A percentile compares a stretch with the other conserved stretches of the same genome.
These are phyloP conservation scores for Aspergillus sp. DNA, from an alignment of 2,329 filamentous ascomycete species.

Conservation along the genomic window DNA sequence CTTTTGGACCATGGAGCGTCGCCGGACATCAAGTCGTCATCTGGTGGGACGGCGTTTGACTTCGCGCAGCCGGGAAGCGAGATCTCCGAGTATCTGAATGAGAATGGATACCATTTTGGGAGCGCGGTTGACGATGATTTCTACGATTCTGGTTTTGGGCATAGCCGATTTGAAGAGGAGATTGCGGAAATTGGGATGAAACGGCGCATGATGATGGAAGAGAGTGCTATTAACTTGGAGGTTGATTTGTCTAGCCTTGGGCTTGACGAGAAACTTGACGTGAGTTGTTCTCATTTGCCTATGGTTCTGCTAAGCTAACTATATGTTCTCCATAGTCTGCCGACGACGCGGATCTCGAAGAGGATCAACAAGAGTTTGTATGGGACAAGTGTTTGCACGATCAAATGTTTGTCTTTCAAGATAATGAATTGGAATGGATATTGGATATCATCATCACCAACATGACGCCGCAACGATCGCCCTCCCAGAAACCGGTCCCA, in stretches of 20 bases:
- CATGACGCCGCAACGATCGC: constrained; percentile 93
- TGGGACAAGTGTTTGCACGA: constrained; percentile 93
- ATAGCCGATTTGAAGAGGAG: constrained; percentile 93
- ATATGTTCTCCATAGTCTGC: constrained; percentile 35
- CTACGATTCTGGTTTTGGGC: constrained; percentile 83
- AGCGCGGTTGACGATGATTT: constrained; percentile 63
- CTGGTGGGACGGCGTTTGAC: constrained; percentile 88
- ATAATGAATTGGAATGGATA: constrained; percentile 83
- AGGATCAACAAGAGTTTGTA: constrained; percentile 89
- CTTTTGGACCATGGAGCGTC: constrained; percentile 89
- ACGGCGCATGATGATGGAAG: constrained; percentile 92
- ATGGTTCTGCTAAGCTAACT: constrained; percentile 2
- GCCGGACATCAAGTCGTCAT: constrained; percentile 91
- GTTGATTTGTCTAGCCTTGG: constrained; percentile 94
- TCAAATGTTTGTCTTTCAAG: constrained; percentile 99
- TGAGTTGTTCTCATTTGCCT: constrained; percentile 35
- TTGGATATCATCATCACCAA: constrained; percentile 94
- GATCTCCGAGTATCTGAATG: constrained; percentile 89
- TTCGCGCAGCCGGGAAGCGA: constrained; percentile 94
- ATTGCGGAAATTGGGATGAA: constrained; percentile 95
- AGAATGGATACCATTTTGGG: constrained; percentile 72
- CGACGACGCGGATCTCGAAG: constrained; percentile 81
- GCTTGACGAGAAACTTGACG: constrained; percentile 91
- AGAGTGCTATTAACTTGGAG: constrained; percentile 92
- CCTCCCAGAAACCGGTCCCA: constrained; percentile 94